Evolutionary conservation across 2,329 filamentous ascomycete genomes (phyloP).

Genomic region (Pestalotiopsis sp.): DNA sequence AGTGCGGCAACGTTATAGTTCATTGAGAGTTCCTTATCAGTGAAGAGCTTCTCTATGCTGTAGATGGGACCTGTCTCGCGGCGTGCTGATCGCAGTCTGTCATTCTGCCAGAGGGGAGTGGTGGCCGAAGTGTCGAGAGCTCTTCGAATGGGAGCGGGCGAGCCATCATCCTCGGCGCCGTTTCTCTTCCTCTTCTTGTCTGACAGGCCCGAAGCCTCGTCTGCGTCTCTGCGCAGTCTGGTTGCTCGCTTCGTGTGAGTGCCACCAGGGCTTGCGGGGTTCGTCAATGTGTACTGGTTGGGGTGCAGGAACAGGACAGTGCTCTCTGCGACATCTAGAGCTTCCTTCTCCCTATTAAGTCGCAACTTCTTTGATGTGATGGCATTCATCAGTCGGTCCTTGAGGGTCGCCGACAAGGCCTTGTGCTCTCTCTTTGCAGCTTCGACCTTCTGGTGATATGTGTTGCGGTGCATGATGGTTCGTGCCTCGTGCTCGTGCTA

Average conservation of each 20-base stretch:
- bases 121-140: constrained; percentile 58
- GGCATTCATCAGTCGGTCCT: constrained; percentile 68
- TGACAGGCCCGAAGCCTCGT: constrained; percentile 57
- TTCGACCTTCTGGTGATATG: constrained; percentile 63
- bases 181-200: constrained; percentile 69
- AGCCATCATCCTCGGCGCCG: constrained; percentile 61
- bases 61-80: constrained; percentile 63
- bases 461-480: constrained; percentile 60
- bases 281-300: constrained; percentile 68
- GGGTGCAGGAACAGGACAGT: constrained; percentile 68
- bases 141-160: constrained; percentile 60
- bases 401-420: constrained; percentile 61
- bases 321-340: constrained; percentile 67
- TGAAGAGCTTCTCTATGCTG: constrained; percentile 71
- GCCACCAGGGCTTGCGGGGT: constrained; percentile 66
- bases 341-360: constrained; percentile 67
- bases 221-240: constrained; percentile 61
- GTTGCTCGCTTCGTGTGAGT: constrained; percentile 66
- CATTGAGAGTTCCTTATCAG: constrained; percentile 69
- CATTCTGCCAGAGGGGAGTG: constrained; percentile 65
- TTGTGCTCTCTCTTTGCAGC: constrained; percentile 65
- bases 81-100: constrained; percentile 55
- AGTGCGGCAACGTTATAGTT: constrained; percentile 66
- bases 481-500: constrained; percentile 68
- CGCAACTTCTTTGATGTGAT: constrained; percentile 67